These are phyloP conservation scores for Neofusicoccum umdonicola DNA, from an alignment of 2,329 filamentous ascomycete species.

Conservation along the genomic window DNA sequence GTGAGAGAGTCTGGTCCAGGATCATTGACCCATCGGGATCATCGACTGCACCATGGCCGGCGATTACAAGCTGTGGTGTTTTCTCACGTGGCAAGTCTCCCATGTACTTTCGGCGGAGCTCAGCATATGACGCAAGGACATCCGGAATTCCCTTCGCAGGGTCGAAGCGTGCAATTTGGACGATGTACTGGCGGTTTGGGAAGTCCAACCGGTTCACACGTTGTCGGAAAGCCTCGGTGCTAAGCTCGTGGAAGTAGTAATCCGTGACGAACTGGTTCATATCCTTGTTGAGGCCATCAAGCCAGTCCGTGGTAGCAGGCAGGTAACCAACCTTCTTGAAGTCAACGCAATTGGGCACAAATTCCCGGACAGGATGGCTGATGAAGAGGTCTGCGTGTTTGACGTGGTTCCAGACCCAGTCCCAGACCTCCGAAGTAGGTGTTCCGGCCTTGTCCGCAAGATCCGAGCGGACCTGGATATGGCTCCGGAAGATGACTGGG, in stretches of 20 bases:
- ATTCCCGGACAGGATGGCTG: slow-evolving; percentile 73
- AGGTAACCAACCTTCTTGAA: slow-evolving; percentile 68
- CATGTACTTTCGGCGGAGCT: slow-evolving; percentile 64
- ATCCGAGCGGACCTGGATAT: slow-evolving; percentile 79
- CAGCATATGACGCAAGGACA: slow-evolving; percentile 72
- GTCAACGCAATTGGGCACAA: slow-evolving; percentile 69
- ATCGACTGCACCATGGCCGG: slow-evolving; percentile 76
- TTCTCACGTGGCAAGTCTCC: slow-evolving; percentile 48
- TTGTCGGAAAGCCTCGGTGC: slow-evolving; percentile 58
- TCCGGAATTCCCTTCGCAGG: slow-evolving; percentile 79
- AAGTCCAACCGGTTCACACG: slow-evolving; percentile 59
- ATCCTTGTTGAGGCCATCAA: slow-evolving; percentile 77
- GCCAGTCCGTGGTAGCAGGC: slow-evolving; percentile 79
- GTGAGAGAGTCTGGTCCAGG: slow-evolving; percentile 68
- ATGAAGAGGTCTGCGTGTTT: slow-evolving; percentile 74
- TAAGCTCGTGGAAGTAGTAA: slow-evolving; percentile 75
- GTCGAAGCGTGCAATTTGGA: slow-evolving; percentile 79
- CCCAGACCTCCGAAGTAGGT: slow-evolving; percentile 72
- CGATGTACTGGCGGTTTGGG: slow-evolving; percentile 68
- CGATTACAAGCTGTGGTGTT: slow-evolving; percentile 71
- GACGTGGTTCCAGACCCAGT: slow-evolving; percentile 71
- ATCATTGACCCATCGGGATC: slow-evolving; percentile 73
- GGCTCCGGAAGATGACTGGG: slow-evolving; percentile 76
- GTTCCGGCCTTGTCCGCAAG: slow-evolving; percentile 61
- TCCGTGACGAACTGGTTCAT: slow-evolving; percentile 67